Evolutionary conservation across 2,329 filamentous ascomycete genomes (phyloP), one percentile per base, ranked within the genome.

Genomic region (Graphiopsis chlorocephala): DNA sequence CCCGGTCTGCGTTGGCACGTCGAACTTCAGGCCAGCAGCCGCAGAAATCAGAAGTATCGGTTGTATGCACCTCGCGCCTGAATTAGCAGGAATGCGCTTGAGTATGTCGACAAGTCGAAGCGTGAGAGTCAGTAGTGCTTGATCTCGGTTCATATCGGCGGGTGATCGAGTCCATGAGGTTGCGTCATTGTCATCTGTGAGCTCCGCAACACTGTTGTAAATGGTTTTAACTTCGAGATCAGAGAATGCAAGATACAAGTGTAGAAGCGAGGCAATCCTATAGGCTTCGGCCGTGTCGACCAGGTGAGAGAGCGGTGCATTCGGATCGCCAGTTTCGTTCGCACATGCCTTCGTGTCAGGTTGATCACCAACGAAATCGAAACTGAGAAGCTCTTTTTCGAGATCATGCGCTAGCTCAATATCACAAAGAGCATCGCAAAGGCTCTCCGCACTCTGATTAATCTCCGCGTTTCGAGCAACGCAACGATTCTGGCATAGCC

Each of bases 331-430:
- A 3, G 63, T 67, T 28, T 65, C 57, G 52, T 48, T 57, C 10
- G 63, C 6, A 17, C 38, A 42, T 10, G 25, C 14, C 6, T 26
- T 15, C 17, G 38, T 14, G 12, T 38, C 38, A 17, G 47, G n/a
- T 23, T n/a, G 48, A 38, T 57, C 58, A 17, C 48, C 52, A 25
- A 10, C 33, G 33, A 65, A 61, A 20, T 65, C 59, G 52, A 64
- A 60, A 14, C 33, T 47, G 17, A 65, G 53, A 8, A 67, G 35
- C 20, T 65, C 64, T 15, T 45, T 57, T 20, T 65, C 63, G 8
- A 67, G 59, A 50, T 55, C 62, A 10, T 65, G 65, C 11, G 63
- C 63, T n/a, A 65, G 63, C 53, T 65, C 63, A 48, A 67, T 65
- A 26, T 67, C 65, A 14, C 57, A 50, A 3, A 65, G 29, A 20